Percentiles rank a stretch among this genome's conserved stretches.
phyloP scores from a whole-genome alignment of 192 early-diverging fungal genomes.

The Dispira simplex region DNA sequence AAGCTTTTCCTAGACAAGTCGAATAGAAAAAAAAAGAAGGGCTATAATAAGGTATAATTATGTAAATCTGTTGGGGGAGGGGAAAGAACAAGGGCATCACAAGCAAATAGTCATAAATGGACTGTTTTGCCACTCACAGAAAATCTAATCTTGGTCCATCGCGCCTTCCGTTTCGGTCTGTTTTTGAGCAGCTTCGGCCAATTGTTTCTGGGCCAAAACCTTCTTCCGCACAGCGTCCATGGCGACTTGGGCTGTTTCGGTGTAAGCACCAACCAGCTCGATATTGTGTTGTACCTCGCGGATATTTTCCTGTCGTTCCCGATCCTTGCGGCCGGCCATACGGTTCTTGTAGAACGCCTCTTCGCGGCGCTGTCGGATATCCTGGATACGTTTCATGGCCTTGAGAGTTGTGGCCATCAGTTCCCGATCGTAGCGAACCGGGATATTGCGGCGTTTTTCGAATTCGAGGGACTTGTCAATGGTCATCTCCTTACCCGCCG shows the following conservation, averaged over 20 bases:
- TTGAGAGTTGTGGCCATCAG: constrained; percentile 94
- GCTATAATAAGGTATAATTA: too few species aligned
- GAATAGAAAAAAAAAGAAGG: too few species aligned
- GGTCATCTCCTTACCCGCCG: constrained; percentile 98
- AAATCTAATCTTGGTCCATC: neutral
- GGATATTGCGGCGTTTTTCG: constrained; percentile 96
- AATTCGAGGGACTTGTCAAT: constrained; percentile 97
- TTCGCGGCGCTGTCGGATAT: constrained; percentile 88
- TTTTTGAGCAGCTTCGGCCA: neutral
- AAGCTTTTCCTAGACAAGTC: too few species aligned
- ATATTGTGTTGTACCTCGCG: constrained; percentile 71
- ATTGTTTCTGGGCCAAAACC: neutral
- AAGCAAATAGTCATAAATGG: neutral
- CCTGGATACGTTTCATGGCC: constrained; percentile 95
- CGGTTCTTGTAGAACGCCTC: constrained; percentile 86
- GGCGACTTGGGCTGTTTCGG: constrained; percentile 34
- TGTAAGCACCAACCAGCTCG: constrained; percentile 56
- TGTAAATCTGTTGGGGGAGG: too few species aligned
- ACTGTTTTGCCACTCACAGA: neutral
- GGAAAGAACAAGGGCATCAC: too few species aligned
- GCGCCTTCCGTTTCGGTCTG: neutral
- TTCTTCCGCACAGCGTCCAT: constrained; percentile 3
- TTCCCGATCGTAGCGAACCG: constrained; percentile 94
- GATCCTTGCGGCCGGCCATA: constrained; percentile 75
- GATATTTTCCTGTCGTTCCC: constrained; percentile 59